Base-by-base conservation (phyloP, 73 alveolate genomes). In the Paramecium biaurelia region DNA sequence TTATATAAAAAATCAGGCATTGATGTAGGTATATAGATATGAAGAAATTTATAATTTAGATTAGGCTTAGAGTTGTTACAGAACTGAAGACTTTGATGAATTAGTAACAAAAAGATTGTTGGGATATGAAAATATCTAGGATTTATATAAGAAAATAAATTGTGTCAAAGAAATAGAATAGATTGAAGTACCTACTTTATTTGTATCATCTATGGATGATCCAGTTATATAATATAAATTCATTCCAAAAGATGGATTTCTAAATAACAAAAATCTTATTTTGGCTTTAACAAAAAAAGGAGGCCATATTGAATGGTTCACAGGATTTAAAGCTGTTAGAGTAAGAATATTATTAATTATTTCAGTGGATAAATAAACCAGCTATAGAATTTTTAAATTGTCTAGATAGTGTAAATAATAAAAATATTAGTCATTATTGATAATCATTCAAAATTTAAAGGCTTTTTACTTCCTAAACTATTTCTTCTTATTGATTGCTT, bases 261-360 rank as follows among this genome's bases (percentile, higher is more conserved):
- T 41, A 38, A 76, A 76, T n/a, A 76, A 76, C 18, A 28, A 34
- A 24, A 76, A 76, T 42, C 0, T 76, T 10, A 76, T 76, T 20
- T 76, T 76, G 38, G 89, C 70, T 7, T 15, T 15, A 37, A 76
- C 89, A 11, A 9, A 76, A 41, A 76, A 76, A 15, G 89, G 89
- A 32, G 89, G 89, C 4, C 89, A 76, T 42, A 76, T 76, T 20
- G 89, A 76, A 76, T 76, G 70, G 70, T 76, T 76, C 38, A 35
- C 63, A 14, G 89, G 70, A 76, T 35, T 23, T 43, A 79, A 24
- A 47, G 53, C 76, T 15, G 30, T 43, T 20, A 79, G 90, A 45
- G 90, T 79, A 43, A 42, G 6, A 0, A 12, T 74, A 8, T 12
- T 43, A 7, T 21, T 1, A 12, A 1, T 21, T 14, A 76, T 3